Evolutionary conservation across 73 alveolate genomes (phyloP), one percentile per base, ranked within the genome.

Genomic region (Durusdinium trenchii): DNA sequence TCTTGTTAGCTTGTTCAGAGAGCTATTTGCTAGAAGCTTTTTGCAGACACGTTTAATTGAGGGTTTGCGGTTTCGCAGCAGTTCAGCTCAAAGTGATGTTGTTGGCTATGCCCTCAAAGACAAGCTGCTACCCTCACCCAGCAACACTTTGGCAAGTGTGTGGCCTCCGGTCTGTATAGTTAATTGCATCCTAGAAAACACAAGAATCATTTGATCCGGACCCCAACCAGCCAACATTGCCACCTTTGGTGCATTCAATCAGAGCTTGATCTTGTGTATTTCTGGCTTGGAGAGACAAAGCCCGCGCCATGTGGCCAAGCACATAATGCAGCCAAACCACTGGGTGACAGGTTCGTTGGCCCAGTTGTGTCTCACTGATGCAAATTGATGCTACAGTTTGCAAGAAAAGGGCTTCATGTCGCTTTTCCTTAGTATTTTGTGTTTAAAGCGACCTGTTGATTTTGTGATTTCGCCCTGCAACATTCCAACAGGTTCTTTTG

Each of bases 401-500:
- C n/a, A n/a, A n/a, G n/a, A n/a, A n/a, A n/a, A n/a, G n/a, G n/a
- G n/a, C 42, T 67, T 67, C 42, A 26, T n/a, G 81, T 10, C 45
- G 81, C 46, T 26, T n/a, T 20, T 14, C 3, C 18, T 67, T 67
- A 54, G 64, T 54, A 46, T 79, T 14, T 61, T 6, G 48, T 30
- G 61, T 7, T 18, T 1, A 40, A 9, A 43, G 51, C 83, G 6
- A 30, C 50, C 51, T 35, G 6, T 81, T 46, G 40, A 3, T 38
- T 45, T 42, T 42, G 64, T 18, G 89, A 78, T 6, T 43, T n/a
- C 47, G 20, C 35, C 12, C 6, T 0, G 2, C 40, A 38, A n/a
- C n/a, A n/a, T n/a, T n/a, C n/a, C n/a, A n/a, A n/a, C n/a, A 86
- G 95, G 95, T 7, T 38, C 45, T 36, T 86, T 57, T 40, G 82